phyloP scores from a whole-genome alignment of 331 rosid species.

The Stylosanthes scabra region DNA sequence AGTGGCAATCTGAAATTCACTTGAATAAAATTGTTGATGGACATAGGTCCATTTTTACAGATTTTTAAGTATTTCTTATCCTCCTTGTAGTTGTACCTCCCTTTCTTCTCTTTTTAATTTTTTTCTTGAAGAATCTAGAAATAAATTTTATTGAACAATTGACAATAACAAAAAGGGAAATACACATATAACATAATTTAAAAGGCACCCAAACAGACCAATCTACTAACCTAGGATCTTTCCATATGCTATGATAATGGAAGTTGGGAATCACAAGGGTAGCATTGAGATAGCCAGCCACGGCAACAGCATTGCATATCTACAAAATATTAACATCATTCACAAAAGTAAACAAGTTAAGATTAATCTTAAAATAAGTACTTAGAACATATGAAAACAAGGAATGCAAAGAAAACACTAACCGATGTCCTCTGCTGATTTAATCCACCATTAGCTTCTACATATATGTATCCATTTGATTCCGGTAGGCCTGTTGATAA shows the following conservation, averaged over 20 bases:
- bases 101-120: neutral
- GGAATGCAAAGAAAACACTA: slow-evolving; percentile 41
- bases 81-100: slow-evolving; percentile 18
- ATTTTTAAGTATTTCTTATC: neutral
- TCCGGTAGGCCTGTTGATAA: slow-evolving; percentile 64
- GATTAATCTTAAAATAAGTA: too few species aligned
- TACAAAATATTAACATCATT: too few species aligned
- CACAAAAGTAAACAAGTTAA: too few species aligned
- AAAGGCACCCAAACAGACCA: too few species aligned
- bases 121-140: too few species aligned
- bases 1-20: neutral
- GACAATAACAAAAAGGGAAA: too few species aligned
- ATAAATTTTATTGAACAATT: too few species aligned
- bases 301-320: slow-evolving; percentile 57
- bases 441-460: slow-evolving; percentile 94
- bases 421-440: slow-evolving; percentile 94
- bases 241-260: slow-evolving; percentile 98
- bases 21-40: slow-evolving; percentile 8
- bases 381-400: slow-evolving; percentile 21
- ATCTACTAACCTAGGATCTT: slow-evolving; percentile 89
- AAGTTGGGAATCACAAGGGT: slow-evolving; percentile 95
- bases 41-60: neutral
- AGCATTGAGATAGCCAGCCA: slow-evolving; percentile 97
- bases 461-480: slow-evolving; percentile 82
- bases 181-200: too few species aligned